phyloP scores from a whole-genome alignment of 371 early-diverging fungal genomes.

The Lichtheimia corymbifera region DNA sequence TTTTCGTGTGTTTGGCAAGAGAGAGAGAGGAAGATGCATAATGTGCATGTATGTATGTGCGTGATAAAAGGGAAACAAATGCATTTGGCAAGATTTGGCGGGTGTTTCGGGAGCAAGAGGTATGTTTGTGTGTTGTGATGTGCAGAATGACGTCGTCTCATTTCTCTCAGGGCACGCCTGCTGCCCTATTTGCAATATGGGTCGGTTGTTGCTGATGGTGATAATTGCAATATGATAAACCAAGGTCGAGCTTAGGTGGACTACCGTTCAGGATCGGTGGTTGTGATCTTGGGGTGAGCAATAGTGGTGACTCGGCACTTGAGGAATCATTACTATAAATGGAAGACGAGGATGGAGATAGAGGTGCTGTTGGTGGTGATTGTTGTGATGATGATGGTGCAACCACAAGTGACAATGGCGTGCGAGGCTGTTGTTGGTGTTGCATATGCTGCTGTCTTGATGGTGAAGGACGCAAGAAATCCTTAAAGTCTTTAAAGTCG shows the following conservation, averaged over 20 bases:
- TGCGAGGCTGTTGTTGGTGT: background rate
- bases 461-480: constrained; percentile 13
- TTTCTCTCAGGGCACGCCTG: too few species aligned
- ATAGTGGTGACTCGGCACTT: background rate
- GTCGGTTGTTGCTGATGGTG: background rate
- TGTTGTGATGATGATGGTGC: background rate
- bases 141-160: too few species aligned
- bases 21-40: too few species aligned
- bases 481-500: constrained; percentile 27
- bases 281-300: background rate
- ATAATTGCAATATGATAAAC: background rate
- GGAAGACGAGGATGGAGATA: constrained; percentile 3
- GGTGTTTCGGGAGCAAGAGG: too few species aligned
- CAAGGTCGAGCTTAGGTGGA: background rate
- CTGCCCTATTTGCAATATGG: too few species aligned
- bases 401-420: too few species aligned
- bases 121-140: too few species aligned
- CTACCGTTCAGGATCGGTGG: background rate
- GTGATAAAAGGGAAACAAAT: too few species aligned
- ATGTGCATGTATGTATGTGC: too few species aligned
- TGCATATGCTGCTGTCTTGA: background rate
- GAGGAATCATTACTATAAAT: background rate
- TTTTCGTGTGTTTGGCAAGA: too few species aligned
- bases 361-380: background rate
- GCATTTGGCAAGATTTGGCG: too few species aligned